These are phyloP conservation scores for Tetrahymena thermophila DNA, from an alignment of 73 alveolate genomes.

Conservation along the genomic window DNA sequence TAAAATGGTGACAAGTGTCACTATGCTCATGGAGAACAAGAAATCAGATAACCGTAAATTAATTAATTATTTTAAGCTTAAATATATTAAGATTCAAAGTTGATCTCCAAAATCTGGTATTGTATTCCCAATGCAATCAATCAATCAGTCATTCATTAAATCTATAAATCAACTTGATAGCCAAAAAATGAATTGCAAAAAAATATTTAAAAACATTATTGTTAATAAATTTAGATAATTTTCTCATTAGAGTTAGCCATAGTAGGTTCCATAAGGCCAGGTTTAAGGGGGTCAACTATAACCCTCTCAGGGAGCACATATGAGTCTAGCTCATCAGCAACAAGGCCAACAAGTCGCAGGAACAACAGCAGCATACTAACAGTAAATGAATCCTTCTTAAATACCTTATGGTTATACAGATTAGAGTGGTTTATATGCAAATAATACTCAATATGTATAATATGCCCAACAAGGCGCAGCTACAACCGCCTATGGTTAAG, in stretches of 20 bases:
- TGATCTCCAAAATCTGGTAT: too few relatives aligned
- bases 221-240: neutral
- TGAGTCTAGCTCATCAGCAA: neutral
- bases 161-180: too few relatives aligned
- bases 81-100: neutral
- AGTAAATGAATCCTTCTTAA: neutral
- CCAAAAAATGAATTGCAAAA: too few relatives aligned
- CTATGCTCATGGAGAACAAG: neutral
- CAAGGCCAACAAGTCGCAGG: neutral
- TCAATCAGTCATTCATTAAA: too few relatives aligned
- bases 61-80: too few relatives aligned
- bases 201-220: too few relatives aligned
- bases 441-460: neutral
- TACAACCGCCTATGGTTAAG: slow-evolving; percentile 1
- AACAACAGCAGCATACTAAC: neutral
- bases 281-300: neutral
- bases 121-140: too few relatives aligned
- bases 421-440: neutral
- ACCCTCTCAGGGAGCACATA: neutral
- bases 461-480: neutral
- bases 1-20: neutral
- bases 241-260: neutral
- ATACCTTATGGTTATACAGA: neutral
- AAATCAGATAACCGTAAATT: neutral
- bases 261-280: neutral